These are phyloP conservation scores for Cryphonectria parasitica DNA, from an alignment of 2,329 filamentous ascomycete genomes.

Conservation along the genomic window DNA sequence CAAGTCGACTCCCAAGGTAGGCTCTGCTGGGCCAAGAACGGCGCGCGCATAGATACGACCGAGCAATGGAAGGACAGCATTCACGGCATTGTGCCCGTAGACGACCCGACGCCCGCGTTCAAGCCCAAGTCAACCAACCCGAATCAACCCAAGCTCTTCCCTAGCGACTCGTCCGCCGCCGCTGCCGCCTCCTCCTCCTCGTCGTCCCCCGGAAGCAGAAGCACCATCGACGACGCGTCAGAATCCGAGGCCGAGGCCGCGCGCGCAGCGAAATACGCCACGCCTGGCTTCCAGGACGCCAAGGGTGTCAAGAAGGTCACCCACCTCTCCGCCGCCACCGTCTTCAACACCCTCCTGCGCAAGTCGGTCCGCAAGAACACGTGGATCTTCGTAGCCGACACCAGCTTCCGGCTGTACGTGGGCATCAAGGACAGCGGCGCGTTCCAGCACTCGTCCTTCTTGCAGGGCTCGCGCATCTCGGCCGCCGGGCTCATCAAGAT, in stretches of 20 bases:
- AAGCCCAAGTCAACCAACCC: constrained; percentile 40
- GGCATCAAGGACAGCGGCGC: constrained; percentile 87
- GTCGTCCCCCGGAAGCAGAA: constrained; percentile 14
- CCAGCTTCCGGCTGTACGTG: constrained; percentile 81
- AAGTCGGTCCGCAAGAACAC: constrained; percentile 83
- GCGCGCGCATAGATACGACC: constrained; percentile 75
- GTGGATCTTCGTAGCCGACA: constrained; percentile 93
- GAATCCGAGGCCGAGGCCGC: constrained; percentile 59
- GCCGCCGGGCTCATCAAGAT: constrained; percentile 86
- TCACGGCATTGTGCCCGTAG: constrained; percentile 68
- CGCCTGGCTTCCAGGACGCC: constrained; percentile 63
- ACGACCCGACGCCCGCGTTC: constrained; percentile 63
- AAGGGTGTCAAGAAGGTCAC: constrained; percentile 64
- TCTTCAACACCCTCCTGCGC: constrained; percentile 78
- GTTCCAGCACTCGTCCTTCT: constrained; percentile 90
- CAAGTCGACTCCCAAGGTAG: constrained; percentile 73
- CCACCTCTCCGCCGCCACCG: constrained; percentile 68
- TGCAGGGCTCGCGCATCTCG: constrained; percentile 79
- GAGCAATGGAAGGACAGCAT: constrained; percentile 78
- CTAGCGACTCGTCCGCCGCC: constrained; percentile 33
- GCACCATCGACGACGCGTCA: constrained; percentile 34
- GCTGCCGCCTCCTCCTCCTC: constrained; percentile 15
- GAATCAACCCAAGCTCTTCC: constrained; percentile 33
- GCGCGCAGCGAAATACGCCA: constrained; percentile 66
- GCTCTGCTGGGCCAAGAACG: constrained; percentile 87